Evolutionary conservation across 768 basidiomycete genomes (phyloP).

Genomic region (Multifurca ochricompacta): DNA sequence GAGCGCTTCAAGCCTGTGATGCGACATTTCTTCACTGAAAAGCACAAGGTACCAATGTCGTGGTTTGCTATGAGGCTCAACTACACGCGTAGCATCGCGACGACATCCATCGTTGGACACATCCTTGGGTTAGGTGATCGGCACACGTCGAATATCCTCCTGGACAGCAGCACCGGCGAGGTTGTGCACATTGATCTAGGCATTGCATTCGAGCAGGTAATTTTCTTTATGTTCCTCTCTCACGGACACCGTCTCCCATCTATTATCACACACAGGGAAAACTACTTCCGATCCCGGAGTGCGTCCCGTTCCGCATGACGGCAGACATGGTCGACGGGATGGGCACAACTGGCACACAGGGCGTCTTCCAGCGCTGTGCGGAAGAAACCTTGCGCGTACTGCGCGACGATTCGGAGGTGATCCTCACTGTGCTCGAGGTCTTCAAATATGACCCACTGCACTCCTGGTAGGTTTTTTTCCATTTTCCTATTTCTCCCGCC

Average conservation of each 20-base stretch:
- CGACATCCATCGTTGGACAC: conserved; percentile 90
- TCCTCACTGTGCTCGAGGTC: conserved; percentile 93
- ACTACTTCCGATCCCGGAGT: conserved; percentile 69
- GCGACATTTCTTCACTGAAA: conserved; percentile 91
- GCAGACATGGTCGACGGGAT: conserved; percentile 91
- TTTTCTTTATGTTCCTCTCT: background rate
- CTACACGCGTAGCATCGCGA: conserved; percentile 89
- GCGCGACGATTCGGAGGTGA: conserved; percentile 73
- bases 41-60: conserved; percentile 75
- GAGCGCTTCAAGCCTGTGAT: conserved; percentile 71
- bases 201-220: conserved; percentile 92
- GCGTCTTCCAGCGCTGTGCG: conserved; percentile 91
- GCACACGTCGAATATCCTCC: conserved; percentile 85
- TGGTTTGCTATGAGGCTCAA: conserved; percentile 91
- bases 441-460: conserved; percentile 96
- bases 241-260: conserved; percentile 1
- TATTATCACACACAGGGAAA: conserved; percentile 53
- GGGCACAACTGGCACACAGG: conserved; percentile 82
- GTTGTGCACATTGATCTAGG: conserved; percentile 95
- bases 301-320: conserved; percentile 92
- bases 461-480: conserved; percentile 70
- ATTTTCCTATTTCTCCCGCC: too few species aligned
- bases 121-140: conserved; percentile 89
- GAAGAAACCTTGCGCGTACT: conserved; percentile 93
- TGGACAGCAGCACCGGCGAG: conserved; percentile 78